These are phyloP conservation scores for Fagopyrum tataricum DNA, from an alignment of 148 eudicot genomes.

Conservation along the genomic window DNA sequence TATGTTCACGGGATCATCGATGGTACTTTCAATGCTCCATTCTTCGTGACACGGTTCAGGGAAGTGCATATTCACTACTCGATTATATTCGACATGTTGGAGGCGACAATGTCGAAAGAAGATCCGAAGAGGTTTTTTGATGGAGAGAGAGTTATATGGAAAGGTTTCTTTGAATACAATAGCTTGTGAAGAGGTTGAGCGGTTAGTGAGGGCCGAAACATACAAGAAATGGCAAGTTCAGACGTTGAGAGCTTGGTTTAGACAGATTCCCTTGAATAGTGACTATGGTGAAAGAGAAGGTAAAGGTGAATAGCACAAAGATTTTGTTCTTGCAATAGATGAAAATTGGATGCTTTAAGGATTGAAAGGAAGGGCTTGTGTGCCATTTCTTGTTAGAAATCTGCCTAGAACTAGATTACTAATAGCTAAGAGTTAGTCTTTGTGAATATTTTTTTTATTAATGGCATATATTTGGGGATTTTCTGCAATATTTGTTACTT, in stretches of 20 bases:
- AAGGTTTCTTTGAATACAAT: conserved; percentile 37
- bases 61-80: conserved; percentile 57
- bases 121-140: conserved; percentile 39
- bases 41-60: conserved; percentile 47
- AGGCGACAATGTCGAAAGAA: conserved; percentile 40
- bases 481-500: too few species aligned
- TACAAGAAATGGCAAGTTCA: conserved; percentile 40
- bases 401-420: conserved; percentile 16
- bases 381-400: conserved; percentile 54
- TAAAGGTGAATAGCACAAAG: conserved; percentile 40
- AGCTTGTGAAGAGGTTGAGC: conserved; percentile 39
- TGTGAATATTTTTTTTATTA: neutral
- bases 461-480: too few species aligned
- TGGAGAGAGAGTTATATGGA: conserved; percentile 47
- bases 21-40: conserved; percentile 48
- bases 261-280: conserved; percentile 31
- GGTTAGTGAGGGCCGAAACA: conserved; percentile 39
- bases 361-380: conserved; percentile 57
- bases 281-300: conserved; percentile 25
- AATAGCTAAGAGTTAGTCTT: too few species aligned
- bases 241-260: conserved; percentile 43
- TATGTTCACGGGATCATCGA: conserved; percentile 43
- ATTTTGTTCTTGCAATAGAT: conserved; percentile 47
- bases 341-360: conserved; percentile 62
- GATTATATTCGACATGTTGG: conserved; percentile 53